These are phyloP conservation scores for Ceratocystis alfenasii DNA, from an alignment of 2,329 filamentous ascomycete species.

Conservation along the genomic window DNA sequence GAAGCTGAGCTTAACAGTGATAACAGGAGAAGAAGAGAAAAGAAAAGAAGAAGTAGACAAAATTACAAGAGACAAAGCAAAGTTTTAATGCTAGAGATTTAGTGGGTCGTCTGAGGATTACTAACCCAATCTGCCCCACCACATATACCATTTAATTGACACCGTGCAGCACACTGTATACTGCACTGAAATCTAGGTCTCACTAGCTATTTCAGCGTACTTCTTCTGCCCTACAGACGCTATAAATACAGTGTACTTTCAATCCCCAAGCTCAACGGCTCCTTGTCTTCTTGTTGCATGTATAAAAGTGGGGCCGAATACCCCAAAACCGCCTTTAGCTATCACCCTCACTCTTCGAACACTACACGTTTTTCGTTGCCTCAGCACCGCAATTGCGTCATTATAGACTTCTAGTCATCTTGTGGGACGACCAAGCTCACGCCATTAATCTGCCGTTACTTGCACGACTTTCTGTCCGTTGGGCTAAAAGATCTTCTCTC, in stretches of 20 bases:
- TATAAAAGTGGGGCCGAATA: background rate
- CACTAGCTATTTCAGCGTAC: background rate
- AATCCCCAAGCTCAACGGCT: background rate
- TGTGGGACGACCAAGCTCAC: background rate
- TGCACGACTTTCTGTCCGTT: background rate
- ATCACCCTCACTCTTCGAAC: background rate
- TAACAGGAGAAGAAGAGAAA: slow-evolving; percentile 21
- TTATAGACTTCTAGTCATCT: background rate
- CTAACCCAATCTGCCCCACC: slow-evolving; percentile 9
- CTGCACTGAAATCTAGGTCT: background rate
- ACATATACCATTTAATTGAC: background rate
- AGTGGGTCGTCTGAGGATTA: slow-evolving; percentile 18
- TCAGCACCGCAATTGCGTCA: background rate
- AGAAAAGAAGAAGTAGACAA: slow-evolving; percentile 22
- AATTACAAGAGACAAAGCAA: background rate
- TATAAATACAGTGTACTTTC: background rate
- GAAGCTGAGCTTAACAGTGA: slow-evolving; percentile 1
- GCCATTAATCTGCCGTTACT: background rate
- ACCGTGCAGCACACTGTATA: background rate
- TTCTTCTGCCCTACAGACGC: too few relatives aligned
- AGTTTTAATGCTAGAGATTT: slow-evolving; percentile 20
- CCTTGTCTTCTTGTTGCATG: background rate
- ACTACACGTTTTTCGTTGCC: background rate
- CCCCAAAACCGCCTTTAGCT: background rate
- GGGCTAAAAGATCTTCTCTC: too few relatives aligned